Conservation (phyloP, 2,329 filamentous ascomycete genomes). For the Pseudogymnoascus sp. region DNA sequence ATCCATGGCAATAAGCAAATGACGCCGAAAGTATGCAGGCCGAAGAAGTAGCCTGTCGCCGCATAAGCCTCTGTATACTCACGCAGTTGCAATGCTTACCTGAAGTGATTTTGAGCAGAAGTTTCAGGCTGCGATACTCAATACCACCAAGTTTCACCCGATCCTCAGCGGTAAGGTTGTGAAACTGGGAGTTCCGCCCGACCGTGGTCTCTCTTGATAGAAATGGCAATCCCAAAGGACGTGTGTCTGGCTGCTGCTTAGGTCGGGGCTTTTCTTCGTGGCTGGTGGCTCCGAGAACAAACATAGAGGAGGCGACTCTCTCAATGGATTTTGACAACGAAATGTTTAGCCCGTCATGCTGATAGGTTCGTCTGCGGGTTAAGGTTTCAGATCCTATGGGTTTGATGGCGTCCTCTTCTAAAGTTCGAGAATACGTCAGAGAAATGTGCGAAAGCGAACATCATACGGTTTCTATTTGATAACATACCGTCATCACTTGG, state of each 20-base stretch:
- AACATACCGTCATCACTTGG: not conserved
- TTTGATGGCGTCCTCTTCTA: not conserved
- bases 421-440: not conserved
- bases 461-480: not conserved
- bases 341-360: not conserved
- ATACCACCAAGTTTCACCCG: constrained; percentile 92
- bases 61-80: not conserved
- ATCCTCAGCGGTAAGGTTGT: constrained; percentile 80
- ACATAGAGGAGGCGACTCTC: not conserved
- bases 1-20: constrained; percentile 76
- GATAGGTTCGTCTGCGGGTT: not conserved
- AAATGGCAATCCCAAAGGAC: constrained; percentile 21
- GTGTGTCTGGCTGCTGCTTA: not conserved
- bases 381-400: not conserved
- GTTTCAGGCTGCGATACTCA: constrained; percentile 87
- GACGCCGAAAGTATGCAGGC: constrained; percentile 70
- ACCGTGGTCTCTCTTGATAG: constrained; percentile 39
- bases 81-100: constrained; percentile 17
- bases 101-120: constrained; percentile 28
- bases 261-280: not conserved
- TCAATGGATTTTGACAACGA: not conserved
- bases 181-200: constrained; percentile 85
- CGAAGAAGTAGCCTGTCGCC: constrained; percentile 57
- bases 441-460: not conserved
- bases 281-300: not conserved